Base-by-base conservation (phyloP, 345 rosid genomes). In the Nephelium lappaceum region DNA sequence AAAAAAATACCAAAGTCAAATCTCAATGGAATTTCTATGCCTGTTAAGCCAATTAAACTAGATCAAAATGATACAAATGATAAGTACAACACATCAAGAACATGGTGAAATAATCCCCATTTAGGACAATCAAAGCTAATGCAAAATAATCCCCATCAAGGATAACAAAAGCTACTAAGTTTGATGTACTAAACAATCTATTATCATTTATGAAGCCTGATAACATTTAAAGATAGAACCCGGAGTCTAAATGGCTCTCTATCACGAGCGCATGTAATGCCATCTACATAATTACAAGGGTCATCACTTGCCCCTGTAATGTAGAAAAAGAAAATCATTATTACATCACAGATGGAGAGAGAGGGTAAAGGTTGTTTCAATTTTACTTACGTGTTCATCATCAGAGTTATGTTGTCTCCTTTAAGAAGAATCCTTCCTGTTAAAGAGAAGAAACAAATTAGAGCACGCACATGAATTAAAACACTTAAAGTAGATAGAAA, bases 401-500 rank as follows among this genome's bases (percentile, higher is more conserved):
- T 95, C 77, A 92, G 88, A 36, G 98, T 91, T 69, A 93, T 93
- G 86, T 92, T 95, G 84, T 95, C 97, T 76, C 95, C 98, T 84
- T 91, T 95, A 19, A 95, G 93, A 73, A 95, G 84, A 77, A 95
- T 92, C 87, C 98, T 87, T 77, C 99, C 99, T 95, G 93, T 8
- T 63, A n/a, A 79, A 38, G 65, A 16, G 79, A 27, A 21, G n/a
- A 72, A 21, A 39, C 5, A 63, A 18, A 27, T 73, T n/a, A 70
- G 79, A 42, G 23, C 51, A 10, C 45, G 27, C n/a, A 65, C 42
- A 23, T 19, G 67, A 11, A 31, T n/a, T 16, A 71, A 27, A 67
- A 6, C 55, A 16, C 42, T 12, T 19, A 2, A 8, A 58, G 27
- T 57, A 62, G 41, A 71, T 51, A 42, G 60, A 8, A 77, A 55